Conservation (phyloP, 2,329 filamentous ascomycete species). For the Colletotrichum acutatum region DNA sequence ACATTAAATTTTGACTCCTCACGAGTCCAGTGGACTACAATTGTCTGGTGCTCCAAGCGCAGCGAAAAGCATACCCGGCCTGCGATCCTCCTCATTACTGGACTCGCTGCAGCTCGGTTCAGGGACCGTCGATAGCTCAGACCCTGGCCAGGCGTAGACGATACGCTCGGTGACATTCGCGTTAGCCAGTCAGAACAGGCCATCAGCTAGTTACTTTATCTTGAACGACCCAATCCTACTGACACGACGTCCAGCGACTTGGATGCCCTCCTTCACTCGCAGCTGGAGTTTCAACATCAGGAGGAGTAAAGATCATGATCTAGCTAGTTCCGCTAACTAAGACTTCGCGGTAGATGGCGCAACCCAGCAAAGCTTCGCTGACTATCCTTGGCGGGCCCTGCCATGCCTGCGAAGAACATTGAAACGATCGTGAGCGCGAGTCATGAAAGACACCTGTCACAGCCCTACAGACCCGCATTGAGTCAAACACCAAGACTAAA, state of each 20-base stretch:
- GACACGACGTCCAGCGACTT: background rate
- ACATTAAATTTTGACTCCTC: background rate
- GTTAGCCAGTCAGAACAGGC: background rate
- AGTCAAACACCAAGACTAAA: background rate
- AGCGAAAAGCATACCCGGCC: background rate
- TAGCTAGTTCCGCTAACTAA: background rate
- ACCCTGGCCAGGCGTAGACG: background rate
- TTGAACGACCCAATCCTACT: background rate
- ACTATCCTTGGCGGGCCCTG: background rate
- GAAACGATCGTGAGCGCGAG: background rate
- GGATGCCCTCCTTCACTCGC: too few species aligned
- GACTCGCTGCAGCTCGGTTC: background rate
- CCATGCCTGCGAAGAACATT: background rate
- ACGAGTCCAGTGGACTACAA: background rate
- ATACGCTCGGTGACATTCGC: background rate
- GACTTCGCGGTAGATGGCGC: background rate
- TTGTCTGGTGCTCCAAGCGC: background rate
- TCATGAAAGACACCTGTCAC: conserved; percentile 8
- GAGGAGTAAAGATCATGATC: too few species aligned
- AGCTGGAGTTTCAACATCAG: background rate
- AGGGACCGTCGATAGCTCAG: background rate
- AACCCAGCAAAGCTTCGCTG: background rate
- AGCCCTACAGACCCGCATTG: conserved; percentile 21
- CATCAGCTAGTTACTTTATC: too few species aligned
- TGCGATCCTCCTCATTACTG: background rate